Evolutionary conservation across 2,329 filamentous ascomycete genomes (phyloP).

Genomic region (Calcarisporium arbuscula): DNA sequence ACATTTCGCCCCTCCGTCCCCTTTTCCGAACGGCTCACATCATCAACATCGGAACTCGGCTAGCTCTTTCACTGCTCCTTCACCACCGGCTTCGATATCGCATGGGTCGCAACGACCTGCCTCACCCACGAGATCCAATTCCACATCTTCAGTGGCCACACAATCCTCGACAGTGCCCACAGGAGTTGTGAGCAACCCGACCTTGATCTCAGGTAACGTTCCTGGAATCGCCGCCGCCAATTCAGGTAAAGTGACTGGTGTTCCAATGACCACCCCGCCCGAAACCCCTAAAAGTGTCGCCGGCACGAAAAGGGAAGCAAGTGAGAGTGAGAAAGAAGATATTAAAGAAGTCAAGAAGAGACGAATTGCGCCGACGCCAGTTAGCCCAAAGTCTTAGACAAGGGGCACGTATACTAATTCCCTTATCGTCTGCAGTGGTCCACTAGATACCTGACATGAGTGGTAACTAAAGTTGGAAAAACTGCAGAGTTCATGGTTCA

Average conservation of each 20-base stretch:
- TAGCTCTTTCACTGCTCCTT: slow-evolving; percentile 52
- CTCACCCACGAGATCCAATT: slow-evolving; percentile 81
- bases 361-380: slow-evolving; percentile 61
- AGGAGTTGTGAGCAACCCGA: slow-evolving; percentile 66
- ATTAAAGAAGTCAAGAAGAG: slow-evolving; percentile 58
- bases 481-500: too few relatives aligned
- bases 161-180: slow-evolving; percentile 43
- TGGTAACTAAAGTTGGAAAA: too few relatives aligned
- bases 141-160: slow-evolving; percentile 72
- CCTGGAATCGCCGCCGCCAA: slow-evolving; percentile 71
- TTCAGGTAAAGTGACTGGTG: slow-evolving; percentile 53
- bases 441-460: too few relatives aligned
- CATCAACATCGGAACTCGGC: slow-evolving; percentile 53
- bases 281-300: slow-evolving; percentile 62
- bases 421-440: background rate
- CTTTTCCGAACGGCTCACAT: slow-evolving; percentile 39
- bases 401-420: too few relatives aligned
- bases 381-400: slow-evolving; percentile 29
- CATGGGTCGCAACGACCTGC: slow-evolving; percentile 60
- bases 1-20: slow-evolving; percentile 55
- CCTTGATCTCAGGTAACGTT: slow-evolving; percentile 69
- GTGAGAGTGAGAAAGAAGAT: slow-evolving; percentile 48
- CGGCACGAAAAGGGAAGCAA: slow-evolving; percentile 51
- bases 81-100: slow-evolving; percentile 48
- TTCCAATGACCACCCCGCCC: slow-evolving; percentile 83